Evolutionary conservation across 2,329 filamentous ascomycete genomes (phyloP).

Genomic region (Penicillium vulpinum): DNA sequence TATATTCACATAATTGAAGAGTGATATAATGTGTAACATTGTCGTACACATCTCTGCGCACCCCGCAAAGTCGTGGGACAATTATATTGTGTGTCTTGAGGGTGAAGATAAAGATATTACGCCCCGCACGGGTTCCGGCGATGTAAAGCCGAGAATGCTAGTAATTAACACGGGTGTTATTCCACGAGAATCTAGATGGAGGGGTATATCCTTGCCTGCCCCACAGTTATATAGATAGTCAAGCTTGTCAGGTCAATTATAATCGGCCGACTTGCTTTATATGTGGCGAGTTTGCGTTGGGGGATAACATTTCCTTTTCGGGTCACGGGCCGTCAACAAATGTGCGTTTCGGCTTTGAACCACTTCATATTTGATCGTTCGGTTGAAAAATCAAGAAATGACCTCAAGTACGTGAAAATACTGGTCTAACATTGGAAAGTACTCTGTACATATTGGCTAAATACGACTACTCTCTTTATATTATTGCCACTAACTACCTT

Average conservation of each 20-base stretch:
- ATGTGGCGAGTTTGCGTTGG: background rate
- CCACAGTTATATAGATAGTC: background rate
- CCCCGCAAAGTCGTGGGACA: background rate
- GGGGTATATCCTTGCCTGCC: background rate
- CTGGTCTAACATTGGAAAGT: too few relatives aligned
- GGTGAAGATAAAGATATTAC: constrained; percentile 3
- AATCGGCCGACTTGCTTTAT: background rate
- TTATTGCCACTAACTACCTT: too few relatives aligned
- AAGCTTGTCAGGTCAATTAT: background rate
- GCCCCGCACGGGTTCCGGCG: constrained; percentile 13
- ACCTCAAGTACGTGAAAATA: too few relatives aligned
- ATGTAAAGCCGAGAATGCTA: constrained; percentile 6
- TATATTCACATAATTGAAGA: background rate
- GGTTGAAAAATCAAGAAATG: too few relatives aligned
- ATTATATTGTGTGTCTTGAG: background rate
- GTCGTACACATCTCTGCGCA: background rate
- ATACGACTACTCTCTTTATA: too few relatives aligned
- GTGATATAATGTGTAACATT: constrained; percentile 5
- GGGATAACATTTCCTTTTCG: constrained; percentile 7
- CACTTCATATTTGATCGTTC: too few relatives aligned
- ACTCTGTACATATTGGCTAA: too few relatives aligned
- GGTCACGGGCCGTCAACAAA: too few relatives aligned
- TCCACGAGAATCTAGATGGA: background rate
- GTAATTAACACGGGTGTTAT: background rate
- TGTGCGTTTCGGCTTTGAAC: too few relatives aligned